phyloP scores from a whole-genome alignment of 768 basidiomycete genomes.

The Leccinellum luteum region DNA sequence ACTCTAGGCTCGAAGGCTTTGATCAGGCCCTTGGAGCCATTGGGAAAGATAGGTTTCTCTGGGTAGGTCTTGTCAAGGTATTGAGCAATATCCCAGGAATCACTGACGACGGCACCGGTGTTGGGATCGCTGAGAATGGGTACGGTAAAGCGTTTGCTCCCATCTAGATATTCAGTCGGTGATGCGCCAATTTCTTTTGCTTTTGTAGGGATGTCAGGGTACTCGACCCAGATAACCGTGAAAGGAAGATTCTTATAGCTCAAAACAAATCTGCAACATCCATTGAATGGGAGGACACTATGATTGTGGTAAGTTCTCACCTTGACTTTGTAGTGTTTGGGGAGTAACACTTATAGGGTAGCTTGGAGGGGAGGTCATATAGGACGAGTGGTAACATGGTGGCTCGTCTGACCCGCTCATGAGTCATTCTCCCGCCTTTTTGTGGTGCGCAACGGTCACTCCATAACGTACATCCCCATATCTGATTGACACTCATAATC shows the following conservation, averaged over 20 bases:
- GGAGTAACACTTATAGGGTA: slow-evolving; percentile 32
- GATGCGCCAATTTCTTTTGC: slow-evolving; percentile 28
- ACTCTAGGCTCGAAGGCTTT: slow-evolving; percentile 11
- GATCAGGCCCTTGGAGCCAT: slow-evolving; percentile 22
- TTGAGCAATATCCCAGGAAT: slow-evolving; percentile 33
- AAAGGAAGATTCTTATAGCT: slow-evolving; percentile 34
- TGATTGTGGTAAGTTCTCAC: slow-evolving; percentile 9
- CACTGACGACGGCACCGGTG: slow-evolving; percentile 26
- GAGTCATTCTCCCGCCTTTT: neutral
- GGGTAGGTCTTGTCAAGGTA: slow-evolving; percentile 38
- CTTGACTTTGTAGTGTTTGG: slow-evolving; percentile 40
- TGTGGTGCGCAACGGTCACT: neutral
- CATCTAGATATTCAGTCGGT: slow-evolving; percentile 18
- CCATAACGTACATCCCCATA: neutral
- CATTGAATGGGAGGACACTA: neutral
- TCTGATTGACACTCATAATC: neutral
- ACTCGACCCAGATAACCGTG: slow-evolving; percentile 35
- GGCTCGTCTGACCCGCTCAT: neutral
- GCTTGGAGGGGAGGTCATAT: slow-evolving; percentile 36
- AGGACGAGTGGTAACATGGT: slow-evolving; percentile 31
- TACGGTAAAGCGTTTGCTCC: slow-evolving; percentile 26
- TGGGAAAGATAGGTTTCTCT: slow-evolving; percentile 28
- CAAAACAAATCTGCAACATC: slow-evolving; percentile 29
- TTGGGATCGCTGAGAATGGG: slow-evolving; percentile 35
- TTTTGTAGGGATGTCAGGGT: slow-evolving; percentile 26